phyloP scores from a whole-genome alignment of 805 yeast genomes.

The Ogataea polymorpha region DNA sequence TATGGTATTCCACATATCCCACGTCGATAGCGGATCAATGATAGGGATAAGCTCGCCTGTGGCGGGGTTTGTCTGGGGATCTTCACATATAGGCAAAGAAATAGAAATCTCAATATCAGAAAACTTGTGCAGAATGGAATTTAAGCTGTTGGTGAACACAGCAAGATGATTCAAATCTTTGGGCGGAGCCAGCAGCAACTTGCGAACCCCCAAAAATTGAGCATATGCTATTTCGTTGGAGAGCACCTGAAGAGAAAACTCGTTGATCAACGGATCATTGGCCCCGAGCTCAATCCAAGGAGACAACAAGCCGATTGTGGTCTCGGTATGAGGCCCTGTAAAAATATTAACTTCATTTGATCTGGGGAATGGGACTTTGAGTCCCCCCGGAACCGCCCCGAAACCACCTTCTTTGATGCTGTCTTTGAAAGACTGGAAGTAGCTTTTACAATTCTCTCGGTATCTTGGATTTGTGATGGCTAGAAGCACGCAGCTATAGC shows the following conservation, averaged over 20 bases:
- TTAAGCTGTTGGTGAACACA: conserved; percentile 43
- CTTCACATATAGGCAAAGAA: conserved; percentile 50
- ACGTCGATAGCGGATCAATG: conserved; percentile 52
- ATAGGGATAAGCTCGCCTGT: conserved; percentile 26
- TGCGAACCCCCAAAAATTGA: conserved; percentile 52
- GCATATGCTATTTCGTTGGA: conserved; percentile 58
- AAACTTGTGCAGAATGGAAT: conserved; percentile 23
- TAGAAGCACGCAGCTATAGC: conserved; percentile 51
- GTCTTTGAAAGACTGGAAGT: conserved; percentile 35
- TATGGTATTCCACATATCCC: conserved; percentile 75
- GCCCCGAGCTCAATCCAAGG: conserved; percentile 73
- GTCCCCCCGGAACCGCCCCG: conserved; percentile 20
- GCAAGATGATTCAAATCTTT: conserved; percentile 50
- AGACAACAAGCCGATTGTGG: conserved; percentile 54
- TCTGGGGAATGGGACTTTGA: conserved; percentile 40
- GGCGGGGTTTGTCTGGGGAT: conserved; percentile 24
- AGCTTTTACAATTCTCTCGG: conserved; percentile 39
- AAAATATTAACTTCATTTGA: conserved; percentile 40
- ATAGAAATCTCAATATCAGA: conserved; percentile 41
- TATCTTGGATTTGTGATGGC: conserved; percentile 54
- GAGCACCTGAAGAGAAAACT: conserved; percentile 56
- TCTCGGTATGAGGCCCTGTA: conserved; percentile 39
- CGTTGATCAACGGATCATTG: conserved; percentile 44
- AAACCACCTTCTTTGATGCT: conserved; percentile 3
- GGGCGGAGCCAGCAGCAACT: conserved; percentile 63